These are phyloP conservation scores for Blepharisma stoltei DNA, from an alignment of 73 alveolate species.

Conservation along the genomic window DNA sequence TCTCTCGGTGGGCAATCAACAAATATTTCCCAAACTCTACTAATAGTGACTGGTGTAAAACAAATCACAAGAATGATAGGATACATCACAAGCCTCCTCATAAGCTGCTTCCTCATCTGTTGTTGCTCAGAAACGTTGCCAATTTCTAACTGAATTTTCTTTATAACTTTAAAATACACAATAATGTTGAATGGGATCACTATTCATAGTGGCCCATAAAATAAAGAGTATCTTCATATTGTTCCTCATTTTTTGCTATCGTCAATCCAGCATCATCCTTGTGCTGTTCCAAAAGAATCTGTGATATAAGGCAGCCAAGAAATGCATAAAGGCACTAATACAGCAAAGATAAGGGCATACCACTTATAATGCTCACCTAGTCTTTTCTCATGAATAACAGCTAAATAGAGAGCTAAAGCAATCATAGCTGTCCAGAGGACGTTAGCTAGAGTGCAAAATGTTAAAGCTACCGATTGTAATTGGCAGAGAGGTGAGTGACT, in stretches of 20 bases:
- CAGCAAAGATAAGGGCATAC: too few species aligned
- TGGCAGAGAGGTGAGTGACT: slow-evolving; percentile 4
- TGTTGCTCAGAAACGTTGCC: slow-evolving; percentile 1
- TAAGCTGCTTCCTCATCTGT: not conserved
- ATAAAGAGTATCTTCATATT: not conserved
- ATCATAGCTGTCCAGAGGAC: not conserved
- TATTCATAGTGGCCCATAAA: not conserved
- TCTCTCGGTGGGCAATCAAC: not conserved
- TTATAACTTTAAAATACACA: not conserved
- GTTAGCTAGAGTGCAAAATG: not conserved
- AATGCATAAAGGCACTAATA: not conserved
- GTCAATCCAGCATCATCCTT: slow-evolving; percentile 26
- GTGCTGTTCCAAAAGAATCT: not conserved
- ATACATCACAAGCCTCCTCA: not conserved
- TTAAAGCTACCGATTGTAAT: not conserved
- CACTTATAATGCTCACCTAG: too few species aligned
- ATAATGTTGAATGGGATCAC: not conserved
- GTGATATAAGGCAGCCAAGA: not conserved
- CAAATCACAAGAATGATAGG: slow-evolving; percentile 11
- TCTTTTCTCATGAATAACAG: not conserved
- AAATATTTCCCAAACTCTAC: not conserved
- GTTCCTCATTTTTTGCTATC: not conserved
- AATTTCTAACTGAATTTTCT: not conserved
- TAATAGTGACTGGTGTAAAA: not conserved
- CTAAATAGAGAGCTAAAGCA: slow-evolving; percentile 3